Evolutionary conservation across 192 early-diverging fungal genomes (phyloP).

Genomic region (Rhizoclosmatium sp.): DNA sequence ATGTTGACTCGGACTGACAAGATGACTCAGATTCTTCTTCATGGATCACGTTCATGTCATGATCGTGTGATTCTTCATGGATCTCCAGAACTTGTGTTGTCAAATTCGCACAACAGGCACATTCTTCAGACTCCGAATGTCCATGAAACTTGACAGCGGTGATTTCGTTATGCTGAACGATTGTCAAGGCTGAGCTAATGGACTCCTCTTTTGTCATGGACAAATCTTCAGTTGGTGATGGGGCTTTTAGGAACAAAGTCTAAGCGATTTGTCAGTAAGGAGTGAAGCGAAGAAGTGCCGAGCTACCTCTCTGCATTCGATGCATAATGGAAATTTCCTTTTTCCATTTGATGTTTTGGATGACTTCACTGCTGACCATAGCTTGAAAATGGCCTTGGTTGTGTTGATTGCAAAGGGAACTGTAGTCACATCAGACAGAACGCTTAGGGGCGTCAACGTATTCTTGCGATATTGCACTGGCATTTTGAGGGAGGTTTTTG

Average conservation of each 20-base stretch:
- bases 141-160: background rate
- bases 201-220: background rate
- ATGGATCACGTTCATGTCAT: background rate
- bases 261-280: background rate
- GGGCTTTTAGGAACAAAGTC: background rate
- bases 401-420: conserved; percentile 2
- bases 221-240: background rate
- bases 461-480: conserved; percentile 2
- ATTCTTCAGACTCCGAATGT: background rate
- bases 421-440: background rate
- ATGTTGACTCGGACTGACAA: too few relatives aligned
- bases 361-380: background rate
- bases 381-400: conserved; percentile 7
- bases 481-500: background rate
- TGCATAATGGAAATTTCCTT: conserved; percentile 3
- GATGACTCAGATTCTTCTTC: background rate
- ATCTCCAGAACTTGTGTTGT: background rate
- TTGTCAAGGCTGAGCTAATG: background rate
- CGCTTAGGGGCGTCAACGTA: background rate
- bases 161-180: background rate
- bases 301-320: conserved; percentile 13
- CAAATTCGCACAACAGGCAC: conserved; percentile 4
- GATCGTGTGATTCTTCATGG: background rate
- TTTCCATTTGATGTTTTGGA: background rate
- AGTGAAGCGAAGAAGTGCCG: background rate